Base-by-base conservation (phyloP, 305 asterid species). In the Caryopteris hybrid region DNA sequence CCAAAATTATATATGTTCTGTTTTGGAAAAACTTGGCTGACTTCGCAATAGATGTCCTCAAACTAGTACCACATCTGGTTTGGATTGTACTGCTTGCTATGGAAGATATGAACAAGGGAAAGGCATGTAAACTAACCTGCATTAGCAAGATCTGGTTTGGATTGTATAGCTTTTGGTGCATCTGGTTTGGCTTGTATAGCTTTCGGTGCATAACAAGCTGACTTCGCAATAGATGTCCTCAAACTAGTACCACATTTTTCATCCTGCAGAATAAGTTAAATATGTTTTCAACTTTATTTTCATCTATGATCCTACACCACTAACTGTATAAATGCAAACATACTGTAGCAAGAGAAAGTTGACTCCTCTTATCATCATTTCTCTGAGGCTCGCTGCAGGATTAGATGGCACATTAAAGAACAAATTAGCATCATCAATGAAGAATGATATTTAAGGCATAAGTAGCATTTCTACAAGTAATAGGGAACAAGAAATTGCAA, bases 361-460 rank as follows among this genome's bases (percentile, higher is more conserved):
- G 62, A 68, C 8, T 21, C 60, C 56, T 63, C 59, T 38, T 63
- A 18, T 4, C 2, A 46, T 36, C 33, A 5, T 59, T 7, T 41
- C 11, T 64, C 18, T 33, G 71, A 55, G 45, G 34, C 29, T 11
- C 17, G 20, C 79, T 74, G 71, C 78, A 54, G 36, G 41, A 62
- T 25, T 38, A 8, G 9, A 50, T 3, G 43, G 41, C 53, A 74
- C 8, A 27, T 16, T 36, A 33, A 57, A 50, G 27, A 34, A 43
- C 21, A 74, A 8, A 31, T 42, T 33, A 53, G 41, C 56, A 52
- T 52, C 50, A 38, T 38, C 8, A 38, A 38, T 38, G 43, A 38
- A 38, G 43, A 38, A 38, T 4, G 43, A 38, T 38, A 38, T 1
- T 11, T 38, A 22, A 9, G 33, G 34, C 4, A 11, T 21, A n/a